These are phyloP conservation scores for Adansonia madagascariensis DNA, from an alignment of 441 rosid genomes.

Conservation along the genomic window DNA sequence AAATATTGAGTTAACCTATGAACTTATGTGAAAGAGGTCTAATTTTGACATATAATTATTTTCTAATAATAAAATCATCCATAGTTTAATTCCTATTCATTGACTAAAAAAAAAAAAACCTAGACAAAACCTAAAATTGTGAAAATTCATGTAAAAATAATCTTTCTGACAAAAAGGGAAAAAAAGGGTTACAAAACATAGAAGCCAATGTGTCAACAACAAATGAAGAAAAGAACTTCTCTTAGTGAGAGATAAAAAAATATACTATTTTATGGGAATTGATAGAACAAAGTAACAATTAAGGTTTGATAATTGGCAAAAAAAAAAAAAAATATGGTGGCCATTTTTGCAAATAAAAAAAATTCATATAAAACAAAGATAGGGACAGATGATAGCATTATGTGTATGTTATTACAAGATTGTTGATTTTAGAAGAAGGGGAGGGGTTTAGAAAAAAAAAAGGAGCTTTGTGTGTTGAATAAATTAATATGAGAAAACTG, in stretches of 20 bases:
- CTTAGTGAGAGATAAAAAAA: slow-evolving; percentile 29
- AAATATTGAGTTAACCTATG: no score
- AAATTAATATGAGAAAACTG: background rate
- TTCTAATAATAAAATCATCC: slow-evolving; percentile 76
- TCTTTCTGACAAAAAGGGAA: background rate
- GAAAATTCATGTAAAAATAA: slow-evolving; percentile 9
- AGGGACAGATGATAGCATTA: background rate
- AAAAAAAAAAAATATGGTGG: slow-evolving; percentile 37
- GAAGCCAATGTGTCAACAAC: no score
- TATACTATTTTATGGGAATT: slow-evolving; percentile 10
- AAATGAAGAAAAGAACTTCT: slow-evolving; percentile 30
- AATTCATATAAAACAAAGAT: background rate
- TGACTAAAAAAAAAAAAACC: slow-evolving; percentile 36
- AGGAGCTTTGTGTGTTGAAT: background rate
- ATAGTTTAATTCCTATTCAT: slow-evolving; percentile 53
- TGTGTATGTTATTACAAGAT: background rate
- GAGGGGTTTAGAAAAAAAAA: background rate
- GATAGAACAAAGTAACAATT: slow-evolving; percentile 19
- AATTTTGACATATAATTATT: slow-evolving; percentile 62
- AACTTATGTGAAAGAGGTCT: background rate
- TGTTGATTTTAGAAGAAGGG: background rate
- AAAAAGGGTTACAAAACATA: slow-evolving; percentile 33
- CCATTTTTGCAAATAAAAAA: slow-evolving; percentile 34
- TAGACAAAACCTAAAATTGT: slow-evolving; percentile 1
- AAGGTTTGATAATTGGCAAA: slow-evolving; percentile 27